phyloP scores from a whole-genome alignment of 306 rosid genomes.

The Hippophae tibetana region DNA sequence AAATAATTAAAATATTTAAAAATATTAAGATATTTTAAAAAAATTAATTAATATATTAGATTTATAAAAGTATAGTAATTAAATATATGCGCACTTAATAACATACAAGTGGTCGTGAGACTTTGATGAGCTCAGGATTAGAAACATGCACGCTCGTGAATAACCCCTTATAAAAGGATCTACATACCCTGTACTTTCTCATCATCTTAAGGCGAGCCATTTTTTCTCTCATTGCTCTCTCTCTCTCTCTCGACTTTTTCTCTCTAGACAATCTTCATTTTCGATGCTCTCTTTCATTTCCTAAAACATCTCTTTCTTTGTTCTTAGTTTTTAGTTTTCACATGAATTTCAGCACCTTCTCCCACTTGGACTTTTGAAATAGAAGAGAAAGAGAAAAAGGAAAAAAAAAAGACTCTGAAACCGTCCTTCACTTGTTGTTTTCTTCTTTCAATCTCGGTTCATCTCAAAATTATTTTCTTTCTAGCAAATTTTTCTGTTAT shows the following conservation, averaged over 20 bases:
- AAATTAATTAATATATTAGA: no score
- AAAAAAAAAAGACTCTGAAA: not conserved
- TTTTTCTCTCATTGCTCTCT: conserved; percentile 35
- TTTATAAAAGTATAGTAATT: no score
- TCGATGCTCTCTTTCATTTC: conserved; percentile 21
- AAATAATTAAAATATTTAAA: no score
- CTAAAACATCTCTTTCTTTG: conserved; percentile 11
- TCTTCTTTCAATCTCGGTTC: conserved; percentile 14
- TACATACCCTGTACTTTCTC: conserved; percentile 24
- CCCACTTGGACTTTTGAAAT: conserved; percentile 16
- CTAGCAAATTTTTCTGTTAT: not conserved
- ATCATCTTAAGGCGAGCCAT: conserved; percentile 46
- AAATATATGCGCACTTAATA: no score
- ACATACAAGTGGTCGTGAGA: no score
- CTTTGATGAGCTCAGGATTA: conserved; percentile 5
- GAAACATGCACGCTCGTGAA: conserved; percentile 47
- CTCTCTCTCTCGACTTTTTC: conserved; percentile 16
- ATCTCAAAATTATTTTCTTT: not conserved
- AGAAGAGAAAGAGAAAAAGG: not conserved
- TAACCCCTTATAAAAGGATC: conserved; percentile 32
- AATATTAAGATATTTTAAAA: no score
- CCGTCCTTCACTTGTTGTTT: not conserved
- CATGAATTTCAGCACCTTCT: conserved; percentile 34
- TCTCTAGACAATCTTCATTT: conserved; percentile 25
- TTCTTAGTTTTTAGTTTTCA: conserved; percentile 17